Conservation (phyloP, 2,329 filamentous ascomycete genomes). For the Incumbomyces delicatus region DNA sequence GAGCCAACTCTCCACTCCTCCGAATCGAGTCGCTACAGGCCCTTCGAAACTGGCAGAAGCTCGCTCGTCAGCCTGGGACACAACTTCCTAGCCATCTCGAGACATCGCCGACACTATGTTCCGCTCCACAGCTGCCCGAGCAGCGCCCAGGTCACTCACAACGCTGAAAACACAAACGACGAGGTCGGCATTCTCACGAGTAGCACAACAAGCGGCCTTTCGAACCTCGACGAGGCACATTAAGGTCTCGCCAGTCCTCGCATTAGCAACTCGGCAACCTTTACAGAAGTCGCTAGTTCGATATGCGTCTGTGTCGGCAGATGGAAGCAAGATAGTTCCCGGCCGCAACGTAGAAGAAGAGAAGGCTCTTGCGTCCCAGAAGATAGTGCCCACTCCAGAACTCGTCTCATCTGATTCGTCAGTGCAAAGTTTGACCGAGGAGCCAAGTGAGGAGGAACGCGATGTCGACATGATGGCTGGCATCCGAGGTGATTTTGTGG, state of each 20-base stretch:
- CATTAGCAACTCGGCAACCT: slow-evolving; percentile 36
- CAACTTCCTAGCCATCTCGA: background rate
- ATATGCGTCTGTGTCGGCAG: slow-evolving; percentile 37
- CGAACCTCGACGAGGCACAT: slow-evolving; percentile 32
- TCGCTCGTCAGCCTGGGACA: background rate
- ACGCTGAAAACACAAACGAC: slow-evolving; percentile 20
- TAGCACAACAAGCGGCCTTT: slow-evolving; percentile 32
- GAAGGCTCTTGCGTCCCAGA: slow-evolving; percentile 43
- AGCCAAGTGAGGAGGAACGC: slow-evolving; percentile 24
- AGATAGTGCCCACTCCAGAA: slow-evolving; percentile 51
- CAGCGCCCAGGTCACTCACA: slow-evolving; percentile 34
- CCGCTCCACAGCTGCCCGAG: slow-evolving; percentile 36
- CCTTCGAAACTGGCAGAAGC: background rate
- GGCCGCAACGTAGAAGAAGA: slow-evolving; percentile 33
- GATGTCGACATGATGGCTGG: slow-evolving; percentile 43
- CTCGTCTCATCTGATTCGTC: slow-evolving; percentile 51
- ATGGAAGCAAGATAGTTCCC: slow-evolving; percentile 10
- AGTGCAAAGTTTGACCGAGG: slow-evolving; percentile 42
- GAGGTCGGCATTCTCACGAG: slow-evolving; percentile 27
- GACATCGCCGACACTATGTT: slow-evolving; percentile 30
- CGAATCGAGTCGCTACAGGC: background rate
- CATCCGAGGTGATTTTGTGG: slow-evolving; percentile 50
- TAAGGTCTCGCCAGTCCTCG: slow-evolving; percentile 28
- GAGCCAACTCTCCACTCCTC: slow-evolving; percentile 8
- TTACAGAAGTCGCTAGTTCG: slow-evolving; percentile 40